Conservation (phyloP, 768 basidiomycete species). For the Pleurotus tuoliensis region DNA sequence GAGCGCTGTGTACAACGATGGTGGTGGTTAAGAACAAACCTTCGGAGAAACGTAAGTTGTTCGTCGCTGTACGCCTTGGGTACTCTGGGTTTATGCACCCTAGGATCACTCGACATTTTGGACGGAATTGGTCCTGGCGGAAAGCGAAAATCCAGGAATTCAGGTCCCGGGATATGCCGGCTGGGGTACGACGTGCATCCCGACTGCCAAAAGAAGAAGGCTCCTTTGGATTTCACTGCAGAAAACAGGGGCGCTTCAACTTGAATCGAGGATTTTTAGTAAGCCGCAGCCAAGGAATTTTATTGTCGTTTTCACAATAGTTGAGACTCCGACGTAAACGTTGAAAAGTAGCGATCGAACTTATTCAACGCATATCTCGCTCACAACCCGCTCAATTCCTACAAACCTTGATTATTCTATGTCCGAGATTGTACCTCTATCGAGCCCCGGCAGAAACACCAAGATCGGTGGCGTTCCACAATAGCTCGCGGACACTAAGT, state of each 20-base stretch:
- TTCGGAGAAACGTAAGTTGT: conserved; percentile 55
- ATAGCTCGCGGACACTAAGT: no score
- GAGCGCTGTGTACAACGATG: conserved; percentile 6
- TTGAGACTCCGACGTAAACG: no score
- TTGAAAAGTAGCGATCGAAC: no score
- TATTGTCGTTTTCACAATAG: no score
- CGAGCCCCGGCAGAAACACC: no score
- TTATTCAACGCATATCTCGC: no score
- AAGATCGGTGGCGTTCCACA: no score
- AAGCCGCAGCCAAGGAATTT: no score
- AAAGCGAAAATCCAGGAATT: conserved; percentile 7
- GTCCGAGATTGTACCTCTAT: no score
- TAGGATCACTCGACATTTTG: conserved; percentile 49
- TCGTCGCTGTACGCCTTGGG: conserved; percentile 64
- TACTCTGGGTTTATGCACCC: conserved; percentile 62
- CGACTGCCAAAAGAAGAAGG: conserved; percentile 4
- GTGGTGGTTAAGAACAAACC: conserved; percentile 20
- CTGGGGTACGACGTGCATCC: conserved; percentile 9
- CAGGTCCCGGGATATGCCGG: conserved; percentile 9
- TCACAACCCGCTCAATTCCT: no score
- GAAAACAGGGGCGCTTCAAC: neutral
- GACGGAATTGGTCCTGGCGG: conserved; percentile 4
- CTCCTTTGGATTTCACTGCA: conserved; percentile 4
- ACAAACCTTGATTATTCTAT: no score
- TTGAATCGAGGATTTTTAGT: neutral